Evolutionary conservation across 306 rosid species (phyloP), one percentile per base, ranked within the genome.

Genomic region (Lupinus albus): DNA sequence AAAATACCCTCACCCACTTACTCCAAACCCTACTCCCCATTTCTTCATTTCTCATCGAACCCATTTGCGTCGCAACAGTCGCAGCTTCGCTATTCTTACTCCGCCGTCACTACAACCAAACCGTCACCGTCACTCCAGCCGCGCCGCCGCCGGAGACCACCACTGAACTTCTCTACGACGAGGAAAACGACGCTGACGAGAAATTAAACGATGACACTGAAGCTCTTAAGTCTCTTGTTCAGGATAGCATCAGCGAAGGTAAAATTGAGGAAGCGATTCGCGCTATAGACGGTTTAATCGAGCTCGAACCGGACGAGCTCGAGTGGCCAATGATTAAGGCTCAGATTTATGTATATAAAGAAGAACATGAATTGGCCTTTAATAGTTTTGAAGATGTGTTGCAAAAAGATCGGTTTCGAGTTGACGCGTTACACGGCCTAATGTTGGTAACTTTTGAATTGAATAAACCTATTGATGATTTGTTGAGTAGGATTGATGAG

Each of bases 371-470:
- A n/a, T 42, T 68, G 30, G 99, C 99, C 0, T 69, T 20, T 15
- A 57, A 8, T 1, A 79, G 18, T 45, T 93, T 90, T 38, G 96
- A 93, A 63, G 77, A 73, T 16, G 56, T 84, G 70, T 64, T 93
- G 62, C 39, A 51, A 48, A 82, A 69, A 17, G 94, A 93, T 32
- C 90, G 94, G 4, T 76, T 82, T 41, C 61, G 76, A 0, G 85
- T 86, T 0, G 94, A 86, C 62, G 97, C 97, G 7, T 87, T 77
- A 48, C 97, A 89, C 15, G 97, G 99, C 15, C 92, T 93, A 11
- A 74, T 85, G 1, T 76, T 85, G 96, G 77, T 78, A 1, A 58
- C 71, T 12, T 80, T 83, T 7, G 80, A 91, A 10, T 45, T 77
- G 25, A 70, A 81, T 0, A 76, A 55, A 54, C 54, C 84, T 5